These are phyloP conservation scores for Fusarium stilboides DNA, from an alignment of 2,329 filamentous ascomycete species.

Conservation along the genomic window DNA sequence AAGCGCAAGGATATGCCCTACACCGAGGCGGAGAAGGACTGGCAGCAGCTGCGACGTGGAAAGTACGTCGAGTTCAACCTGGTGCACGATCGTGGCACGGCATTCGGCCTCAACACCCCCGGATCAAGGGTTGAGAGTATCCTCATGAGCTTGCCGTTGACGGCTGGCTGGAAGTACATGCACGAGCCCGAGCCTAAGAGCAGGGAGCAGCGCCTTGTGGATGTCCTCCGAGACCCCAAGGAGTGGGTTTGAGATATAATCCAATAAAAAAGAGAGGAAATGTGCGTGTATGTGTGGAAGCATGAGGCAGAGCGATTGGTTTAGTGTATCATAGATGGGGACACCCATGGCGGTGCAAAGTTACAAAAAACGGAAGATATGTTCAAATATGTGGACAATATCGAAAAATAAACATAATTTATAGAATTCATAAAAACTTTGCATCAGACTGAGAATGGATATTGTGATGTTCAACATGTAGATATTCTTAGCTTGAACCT, in stretches of 20 bases:
- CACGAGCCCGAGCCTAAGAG: conserved; percentile 83
- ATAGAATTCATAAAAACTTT: conserved; percentile 2
- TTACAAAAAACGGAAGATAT: conserved; percentile 18
- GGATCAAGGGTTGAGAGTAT: conserved; percentile 96
- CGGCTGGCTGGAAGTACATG: conserved; percentile 97
- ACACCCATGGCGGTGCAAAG: conserved; percentile 36
- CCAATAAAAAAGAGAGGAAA: conserved; percentile 7
- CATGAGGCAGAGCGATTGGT: conserved; percentile 33
- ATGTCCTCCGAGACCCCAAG: conserved; percentile 76
- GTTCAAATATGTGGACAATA: conserved; percentile 8
- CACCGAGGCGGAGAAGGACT: conserved; percentile 88
- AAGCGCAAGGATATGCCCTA: conserved; percentile 93
- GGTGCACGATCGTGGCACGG: conserved; percentile 94
- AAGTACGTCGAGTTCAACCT: conserved; percentile 99
- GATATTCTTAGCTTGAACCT: neutral
- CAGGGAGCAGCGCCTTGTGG: conserved; percentile 84
- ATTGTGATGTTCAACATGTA: neutral
- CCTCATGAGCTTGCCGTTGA: conserved; percentile 94
- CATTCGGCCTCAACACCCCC: conserved; percentile 94
- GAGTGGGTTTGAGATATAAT: conserved; percentile 71
- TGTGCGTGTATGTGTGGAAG: conserved; percentile 15
- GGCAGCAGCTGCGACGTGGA: conserved; percentile 96
- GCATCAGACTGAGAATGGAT: neutral
- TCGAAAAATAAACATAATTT: conserved; percentile 27
- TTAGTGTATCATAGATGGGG: conserved; percentile 47